A percentile compares a stretch with the other conserved stretches of the same genome.
Conservation (phyloP, 345 rosid species). For the Physaria fendleri region DNA sequence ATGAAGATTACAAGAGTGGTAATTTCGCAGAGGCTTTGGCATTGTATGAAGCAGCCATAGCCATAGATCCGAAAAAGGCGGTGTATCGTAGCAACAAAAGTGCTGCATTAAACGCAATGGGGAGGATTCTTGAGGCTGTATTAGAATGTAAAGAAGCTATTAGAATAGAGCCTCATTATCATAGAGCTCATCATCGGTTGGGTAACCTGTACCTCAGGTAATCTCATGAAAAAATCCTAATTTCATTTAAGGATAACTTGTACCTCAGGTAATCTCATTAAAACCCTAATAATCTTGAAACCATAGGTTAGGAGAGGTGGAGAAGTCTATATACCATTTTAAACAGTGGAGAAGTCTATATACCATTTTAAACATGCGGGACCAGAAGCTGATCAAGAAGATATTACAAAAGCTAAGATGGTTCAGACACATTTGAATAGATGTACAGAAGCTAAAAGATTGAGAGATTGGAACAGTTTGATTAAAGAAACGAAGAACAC, state of each 20-base stretch:
- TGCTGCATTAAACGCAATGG: constrained; percentile 75
- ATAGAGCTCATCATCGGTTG: constrained; percentile 87
- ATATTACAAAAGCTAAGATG: constrained; percentile 51
- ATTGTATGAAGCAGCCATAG: constrained; percentile 80
- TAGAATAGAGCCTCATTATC: constrained; percentile 74
- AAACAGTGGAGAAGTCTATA: constrained; percentile 67
- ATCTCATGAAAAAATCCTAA: constrained; percentile 5
- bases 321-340: constrained; percentile 70
- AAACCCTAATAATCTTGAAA: background rate
- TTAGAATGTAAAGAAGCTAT: constrained; percentile 91
- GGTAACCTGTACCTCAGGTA: constrained; percentile 74
- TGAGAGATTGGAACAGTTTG: constrained; percentile 60
- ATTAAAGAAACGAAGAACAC: constrained; percentile 51
- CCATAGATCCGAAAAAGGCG: constrained; percentile 77
- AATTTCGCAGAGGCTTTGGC: constrained; percentile 77
- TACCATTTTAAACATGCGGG: constrained; percentile 80
- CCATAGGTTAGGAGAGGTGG: constrained; percentile 74
- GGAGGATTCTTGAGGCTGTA: constrained; percentile 73
- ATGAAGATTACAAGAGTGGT: constrained; percentile 92
- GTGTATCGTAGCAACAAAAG: constrained; percentile 84
- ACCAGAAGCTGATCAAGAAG: constrained; percentile 64
- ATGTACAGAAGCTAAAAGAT: constrained; percentile 60
- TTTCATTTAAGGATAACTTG: too few species aligned
- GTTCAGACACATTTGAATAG: constrained; percentile 53
- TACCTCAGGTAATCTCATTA: background rate